Evolutionary conservation across 1,284 basidiomycete species (phyloP).

Genomic region (Microbotryum violaceum): DNA sequence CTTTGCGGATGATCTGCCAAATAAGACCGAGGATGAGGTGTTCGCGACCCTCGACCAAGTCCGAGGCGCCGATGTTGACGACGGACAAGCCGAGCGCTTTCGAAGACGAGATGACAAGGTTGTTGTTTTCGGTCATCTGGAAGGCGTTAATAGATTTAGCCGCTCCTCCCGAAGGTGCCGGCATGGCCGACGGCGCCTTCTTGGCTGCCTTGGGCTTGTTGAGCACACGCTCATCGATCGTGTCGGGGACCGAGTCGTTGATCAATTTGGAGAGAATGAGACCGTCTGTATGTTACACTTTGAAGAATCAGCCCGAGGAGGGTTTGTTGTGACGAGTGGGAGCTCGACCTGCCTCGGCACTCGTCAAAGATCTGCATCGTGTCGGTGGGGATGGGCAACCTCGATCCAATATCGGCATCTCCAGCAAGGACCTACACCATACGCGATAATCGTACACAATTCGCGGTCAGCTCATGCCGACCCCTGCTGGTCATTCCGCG

Average conservation of each 20-base stretch:
- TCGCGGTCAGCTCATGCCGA: neutral
- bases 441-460: neutral
- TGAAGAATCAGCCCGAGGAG: too few species aligned
- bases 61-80: constrained; percentile 92
- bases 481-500: neutral
- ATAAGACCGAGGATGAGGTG: constrained; percentile 97
- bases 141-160: constrained; percentile 68
- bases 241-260: constrained; percentile 98
- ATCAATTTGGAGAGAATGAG: constrained; percentile 95
- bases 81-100: constrained; percentile 98
- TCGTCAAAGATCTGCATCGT: constrained; percentile 99
- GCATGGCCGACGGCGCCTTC: constrained; percentile 24
- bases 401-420: constrained; percentile 71
- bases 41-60: constrained; percentile 87
- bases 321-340: neutral
- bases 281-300: constrained; percentile 54
- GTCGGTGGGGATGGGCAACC: constrained; percentile 89
- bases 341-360: constrained; percentile 51
- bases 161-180: constrained; percentile 35
- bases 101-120: constrained; percentile 95
- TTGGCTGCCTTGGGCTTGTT: constrained; percentile 68
- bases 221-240: constrained; percentile 94
- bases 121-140: constrained; percentile 99
- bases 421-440: constrained; percentile 71
- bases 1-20: constrained; percentile 95